These are phyloP conservation scores for Chaetomium olivaceum DNA, from an alignment of 2,329 filamentous ascomycete genomes.

Conservation along the genomic window DNA sequence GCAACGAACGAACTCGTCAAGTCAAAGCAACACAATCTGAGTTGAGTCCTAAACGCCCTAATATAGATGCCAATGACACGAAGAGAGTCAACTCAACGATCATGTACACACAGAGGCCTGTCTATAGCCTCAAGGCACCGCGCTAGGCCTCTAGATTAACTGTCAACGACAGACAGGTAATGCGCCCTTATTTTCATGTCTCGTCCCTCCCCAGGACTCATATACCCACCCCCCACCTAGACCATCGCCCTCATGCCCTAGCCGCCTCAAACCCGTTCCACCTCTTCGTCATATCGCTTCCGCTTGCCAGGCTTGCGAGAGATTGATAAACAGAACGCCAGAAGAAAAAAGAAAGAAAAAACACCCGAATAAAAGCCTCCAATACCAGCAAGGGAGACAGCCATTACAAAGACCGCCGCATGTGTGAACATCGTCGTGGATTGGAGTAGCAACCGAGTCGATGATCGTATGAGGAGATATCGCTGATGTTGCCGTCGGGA, in stretches of 20 bases:
- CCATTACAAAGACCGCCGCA: not conserved
- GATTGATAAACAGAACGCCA: not conserved
- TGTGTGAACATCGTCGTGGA: not conserved
- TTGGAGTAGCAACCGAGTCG: not conserved
- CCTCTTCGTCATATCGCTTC: not conserved
- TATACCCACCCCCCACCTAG: not conserved
- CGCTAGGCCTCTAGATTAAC: not conserved
- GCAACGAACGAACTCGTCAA: not conserved
- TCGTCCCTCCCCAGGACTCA: no score
- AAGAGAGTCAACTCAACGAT: not conserved
- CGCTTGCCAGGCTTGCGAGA: not conserved
- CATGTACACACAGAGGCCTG: not conserved
- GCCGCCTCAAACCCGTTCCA: not conserved
- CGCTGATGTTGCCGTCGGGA: not conserved
- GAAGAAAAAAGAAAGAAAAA: not conserved
- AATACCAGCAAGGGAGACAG: not conserved
- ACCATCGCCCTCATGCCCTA: not conserved
- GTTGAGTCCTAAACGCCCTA: not conserved
- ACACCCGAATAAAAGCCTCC: not conserved
- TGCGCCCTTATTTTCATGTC: not conserved
- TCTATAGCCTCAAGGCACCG: not conserved
- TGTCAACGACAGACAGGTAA: not conserved
- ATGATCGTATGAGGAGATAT: not conserved
- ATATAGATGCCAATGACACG: not conserved
- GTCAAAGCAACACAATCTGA: slow-evolving; percentile 1